These are phyloP conservation scores for Penicillium decumbens DNA, from an alignment of 2,329 filamentous ascomycete species.

Conservation along the genomic window DNA sequence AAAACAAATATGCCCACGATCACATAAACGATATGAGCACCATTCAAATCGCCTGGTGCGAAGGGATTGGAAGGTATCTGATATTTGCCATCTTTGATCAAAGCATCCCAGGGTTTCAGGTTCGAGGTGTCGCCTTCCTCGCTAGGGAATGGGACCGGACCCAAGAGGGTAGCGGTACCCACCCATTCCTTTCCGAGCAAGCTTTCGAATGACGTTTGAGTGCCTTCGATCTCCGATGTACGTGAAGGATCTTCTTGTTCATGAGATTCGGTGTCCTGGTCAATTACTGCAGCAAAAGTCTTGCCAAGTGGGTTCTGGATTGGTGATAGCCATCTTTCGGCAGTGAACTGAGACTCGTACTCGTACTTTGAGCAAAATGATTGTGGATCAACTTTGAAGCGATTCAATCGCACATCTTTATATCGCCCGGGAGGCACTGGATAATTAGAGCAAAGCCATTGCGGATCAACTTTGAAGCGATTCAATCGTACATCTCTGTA, in stretches of 20 bases:
- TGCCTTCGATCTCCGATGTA: not conserved
- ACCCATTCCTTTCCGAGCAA: slow-evolving; percentile 25
- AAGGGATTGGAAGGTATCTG: not conserved
- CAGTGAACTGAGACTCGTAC: slow-evolving; percentile 23
- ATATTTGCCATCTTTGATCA: slow-evolving; percentile 6
- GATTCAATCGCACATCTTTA: slow-evolving; percentile 24
- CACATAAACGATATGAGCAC: slow-evolving; percentile 19
- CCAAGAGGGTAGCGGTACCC: slow-evolving; percentile 29
- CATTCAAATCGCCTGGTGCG: not conserved
- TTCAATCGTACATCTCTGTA: slow-evolving; percentile 26
- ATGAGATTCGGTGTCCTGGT: not conserved
- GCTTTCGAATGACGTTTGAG: slow-evolving; percentile 1
- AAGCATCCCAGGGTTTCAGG: slow-evolving; percentile 7
- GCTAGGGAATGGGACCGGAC: slow-evolving; percentile 15
- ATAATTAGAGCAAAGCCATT: slow-evolving; percentile 24
- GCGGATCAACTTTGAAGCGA: slow-evolving; percentile 26
- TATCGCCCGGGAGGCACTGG: slow-evolving; percentile 1
- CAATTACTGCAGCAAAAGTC: slow-evolving; percentile 24
- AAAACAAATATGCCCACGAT: slow-evolving; percentile 28
- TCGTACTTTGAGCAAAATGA: slow-evolving; percentile 31
- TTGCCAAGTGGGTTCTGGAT: slow-evolving; percentile 25
- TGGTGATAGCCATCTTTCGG: slow-evolving; percentile 26
- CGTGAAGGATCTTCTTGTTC: not conserved
- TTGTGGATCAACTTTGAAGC: slow-evolving; percentile 26
- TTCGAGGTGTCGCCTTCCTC: not conserved